Percentiles rank a stretch among this genome's conserved stretches.
These are phyloP conservation scores for Cerioporus squamosus DNA, from an alignment of 1,284 basidiomycete genomes.

Conservation along the genomic window DNA sequence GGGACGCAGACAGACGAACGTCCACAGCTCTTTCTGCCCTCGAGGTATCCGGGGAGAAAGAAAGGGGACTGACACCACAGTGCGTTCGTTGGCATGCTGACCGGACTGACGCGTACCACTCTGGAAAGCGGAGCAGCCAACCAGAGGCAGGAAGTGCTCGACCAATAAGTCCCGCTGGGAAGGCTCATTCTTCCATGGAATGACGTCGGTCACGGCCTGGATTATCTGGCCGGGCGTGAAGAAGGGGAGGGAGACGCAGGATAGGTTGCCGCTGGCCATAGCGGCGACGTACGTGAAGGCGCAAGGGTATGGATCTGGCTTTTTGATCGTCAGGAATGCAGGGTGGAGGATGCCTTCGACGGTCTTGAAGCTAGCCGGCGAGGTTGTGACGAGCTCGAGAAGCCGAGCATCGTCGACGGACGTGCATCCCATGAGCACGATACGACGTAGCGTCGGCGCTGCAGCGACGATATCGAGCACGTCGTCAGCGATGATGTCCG, in stretches of 20 bases:
- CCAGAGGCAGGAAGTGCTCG: neutral
- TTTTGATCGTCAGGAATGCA: constrained; percentile 8
- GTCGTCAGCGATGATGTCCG: constrained; percentile 21
- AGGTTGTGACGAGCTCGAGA: constrained; percentile 17
- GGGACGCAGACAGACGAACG: neutral
- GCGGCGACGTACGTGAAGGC: constrained; percentile 10
- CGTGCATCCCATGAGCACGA: constrained; percentile 33
- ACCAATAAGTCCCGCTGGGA: neutral
- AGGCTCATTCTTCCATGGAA: neutral
- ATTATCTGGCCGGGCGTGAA: constrained; percentile 6
- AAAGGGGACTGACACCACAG: neutral
- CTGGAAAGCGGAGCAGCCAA: constrained; percentile 1
- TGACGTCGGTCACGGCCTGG: neutral
- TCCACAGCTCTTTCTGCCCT: constrained; percentile 5
- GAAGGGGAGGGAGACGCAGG: neutral
- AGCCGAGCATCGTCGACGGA: constrained; percentile 29
- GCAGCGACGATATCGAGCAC: constrained; percentile 23
- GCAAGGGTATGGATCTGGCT: neutral
- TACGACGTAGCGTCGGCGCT: constrained; percentile 26
- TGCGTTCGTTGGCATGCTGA: neutral
- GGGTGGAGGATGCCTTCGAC: constrained; percentile 36
- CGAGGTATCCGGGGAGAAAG: neutral
- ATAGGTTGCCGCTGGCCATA: neutral
- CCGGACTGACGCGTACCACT: neutral
- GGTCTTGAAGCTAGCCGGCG: constrained; percentile 30